Conservation (phyloP, 2,329 filamentous ascomycete species). For the Sporothrix protearum region DNA sequence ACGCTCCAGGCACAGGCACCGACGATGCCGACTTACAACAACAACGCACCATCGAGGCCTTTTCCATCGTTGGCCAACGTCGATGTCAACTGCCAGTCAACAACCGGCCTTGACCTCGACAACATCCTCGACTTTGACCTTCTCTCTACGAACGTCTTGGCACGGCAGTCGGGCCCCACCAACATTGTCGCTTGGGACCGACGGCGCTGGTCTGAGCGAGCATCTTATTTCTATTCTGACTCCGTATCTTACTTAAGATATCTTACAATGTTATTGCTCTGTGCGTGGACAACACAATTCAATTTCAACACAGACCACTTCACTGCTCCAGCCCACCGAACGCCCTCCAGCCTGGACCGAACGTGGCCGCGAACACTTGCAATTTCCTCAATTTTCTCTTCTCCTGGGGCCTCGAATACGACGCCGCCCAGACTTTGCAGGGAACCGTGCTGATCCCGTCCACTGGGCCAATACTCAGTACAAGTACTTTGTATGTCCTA, state of each 20-base stretch:
- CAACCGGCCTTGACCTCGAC: too few species aligned
- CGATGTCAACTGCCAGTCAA: not conserved
- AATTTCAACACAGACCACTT: not conserved
- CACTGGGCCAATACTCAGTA: not conserved
- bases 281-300: not conserved
- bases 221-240: not conserved
- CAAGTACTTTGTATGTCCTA: too few species aligned
- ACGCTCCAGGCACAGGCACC: not conserved
- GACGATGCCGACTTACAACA: not conserved
- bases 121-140: not conserved
- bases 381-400: constrained; percentile 3
- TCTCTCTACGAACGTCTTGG: constrained; percentile 16
- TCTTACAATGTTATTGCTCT: not conserved
- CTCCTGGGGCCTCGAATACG: constrained; percentile 5
- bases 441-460: constrained; percentile 8
- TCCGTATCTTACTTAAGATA: too few species aligned
- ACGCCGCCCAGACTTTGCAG: constrained; percentile 2
- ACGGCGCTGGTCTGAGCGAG: not conserved
- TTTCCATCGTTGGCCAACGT: not conserved
- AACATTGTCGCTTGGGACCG: constrained; percentile 6
- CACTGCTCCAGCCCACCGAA: constrained; percentile 4
- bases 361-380: constrained; percentile 9
- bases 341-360: not conserved
- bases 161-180: constrained; percentile 17
- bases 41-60: not conserved